Evolutionary conservation across 2,329 filamentous ascomycete genomes (phyloP).

Genomic region (Metarhizium guizhouense): DNA sequence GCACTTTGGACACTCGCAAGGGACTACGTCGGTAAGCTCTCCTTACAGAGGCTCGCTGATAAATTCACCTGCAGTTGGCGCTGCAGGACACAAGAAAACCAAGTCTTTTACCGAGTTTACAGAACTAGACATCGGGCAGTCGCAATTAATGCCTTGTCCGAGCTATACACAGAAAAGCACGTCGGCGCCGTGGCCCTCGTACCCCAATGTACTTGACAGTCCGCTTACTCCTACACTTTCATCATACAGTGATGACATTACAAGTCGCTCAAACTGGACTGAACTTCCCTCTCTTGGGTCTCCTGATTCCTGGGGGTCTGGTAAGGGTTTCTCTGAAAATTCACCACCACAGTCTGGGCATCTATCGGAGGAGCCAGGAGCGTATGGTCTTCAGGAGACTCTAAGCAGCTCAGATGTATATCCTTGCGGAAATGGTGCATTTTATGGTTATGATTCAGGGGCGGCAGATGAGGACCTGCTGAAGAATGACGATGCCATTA

Average conservation of each 20-base stretch:
- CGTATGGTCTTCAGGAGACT: not conserved
- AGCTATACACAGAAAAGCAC: not conserved
- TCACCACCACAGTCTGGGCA: conserved; percentile 1
- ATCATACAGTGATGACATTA: conserved; percentile 4
- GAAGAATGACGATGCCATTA: not conserved
- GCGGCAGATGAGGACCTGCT: not conserved
- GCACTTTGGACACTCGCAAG: not conserved
- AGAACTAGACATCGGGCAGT: not conserved
- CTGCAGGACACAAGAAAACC: not conserved
- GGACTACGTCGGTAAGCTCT: not conserved
- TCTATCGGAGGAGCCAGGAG: not conserved
- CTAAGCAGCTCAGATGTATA: not conserved
- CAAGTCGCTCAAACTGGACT: not conserved
- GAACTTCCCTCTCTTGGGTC: not conserved
- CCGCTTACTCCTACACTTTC: conserved; percentile 5
- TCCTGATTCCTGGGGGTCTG: conserved; percentile 5
- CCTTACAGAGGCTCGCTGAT: not conserved
- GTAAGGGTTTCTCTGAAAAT: conserved; percentile 1
- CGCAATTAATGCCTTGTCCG: not conserved
- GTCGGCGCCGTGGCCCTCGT: not conserved
- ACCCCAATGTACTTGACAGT: not conserved
- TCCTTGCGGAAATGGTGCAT: not conserved
- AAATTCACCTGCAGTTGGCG: not conserved
- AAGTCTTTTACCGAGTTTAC: conserved; percentile 1
- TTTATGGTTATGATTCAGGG: conserved; percentile 1